A percentile compares a stretch with the other conserved stretches of the same genome.
phyloP scores from a whole-genome alignment of 306 rosid species.

The Trichosanthes cucumerina region DNA sequence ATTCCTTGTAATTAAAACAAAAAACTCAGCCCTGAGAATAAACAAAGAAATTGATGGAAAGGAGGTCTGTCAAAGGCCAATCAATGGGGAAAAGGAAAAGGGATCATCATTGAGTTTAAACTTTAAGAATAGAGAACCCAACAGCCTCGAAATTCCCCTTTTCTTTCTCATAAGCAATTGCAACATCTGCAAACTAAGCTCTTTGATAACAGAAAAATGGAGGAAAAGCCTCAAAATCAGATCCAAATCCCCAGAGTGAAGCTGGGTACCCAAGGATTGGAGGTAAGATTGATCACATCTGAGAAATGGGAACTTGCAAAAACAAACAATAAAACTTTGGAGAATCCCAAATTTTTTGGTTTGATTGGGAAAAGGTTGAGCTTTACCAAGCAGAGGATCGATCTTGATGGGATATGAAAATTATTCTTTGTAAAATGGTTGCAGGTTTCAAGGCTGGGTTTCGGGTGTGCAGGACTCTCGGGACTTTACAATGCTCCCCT shows the following conservation, averaged over 20 bases:
- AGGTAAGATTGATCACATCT: constrained; percentile 23
- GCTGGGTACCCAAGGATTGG: constrained; percentile 63
- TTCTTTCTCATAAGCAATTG: not conserved
- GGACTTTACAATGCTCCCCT: constrained; percentile 58
- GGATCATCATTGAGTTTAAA: not conserved
- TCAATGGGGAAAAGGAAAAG: not conserved
- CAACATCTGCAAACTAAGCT: not conserved
- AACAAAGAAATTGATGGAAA: not conserved
- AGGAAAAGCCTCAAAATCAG: constrained; percentile 8
- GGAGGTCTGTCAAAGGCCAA: not conserved
- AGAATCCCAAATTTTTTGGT: not conserved
- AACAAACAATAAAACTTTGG: not conserved
- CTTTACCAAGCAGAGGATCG: not conserved
- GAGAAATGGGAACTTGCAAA: not conserved
- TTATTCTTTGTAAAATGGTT: not conserved
- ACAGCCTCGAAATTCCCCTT: not conserved
- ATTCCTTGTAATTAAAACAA: not conserved
- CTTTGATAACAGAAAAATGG: constrained; percentile 26
- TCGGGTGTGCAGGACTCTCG: constrained; percentile 64
- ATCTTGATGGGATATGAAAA: not conserved
- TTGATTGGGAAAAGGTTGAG: not conserved
- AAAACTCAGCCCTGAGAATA: not conserved
- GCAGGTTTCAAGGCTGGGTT: constrained; percentile 40
- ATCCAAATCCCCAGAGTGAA: constrained; percentile 45
- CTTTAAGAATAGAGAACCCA: not conserved